Base-by-base conservation (phyloP, 1,139 yeast species). In the Pichia sp. region DNA sequence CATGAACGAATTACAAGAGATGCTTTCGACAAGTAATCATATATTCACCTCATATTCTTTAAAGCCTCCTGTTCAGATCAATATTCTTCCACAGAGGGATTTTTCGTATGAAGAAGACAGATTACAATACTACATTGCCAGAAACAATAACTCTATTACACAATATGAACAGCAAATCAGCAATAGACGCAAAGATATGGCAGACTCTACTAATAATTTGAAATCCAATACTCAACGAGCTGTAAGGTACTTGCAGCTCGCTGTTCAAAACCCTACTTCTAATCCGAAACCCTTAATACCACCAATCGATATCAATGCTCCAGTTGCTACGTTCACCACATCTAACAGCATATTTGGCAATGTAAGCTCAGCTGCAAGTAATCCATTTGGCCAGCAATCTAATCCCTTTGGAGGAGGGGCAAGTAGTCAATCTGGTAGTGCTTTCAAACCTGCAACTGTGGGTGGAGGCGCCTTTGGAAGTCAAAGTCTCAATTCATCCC, bases 81-180 rank as follows among this genome's bases (percentile, higher is more conserved):
- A 77, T 57, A 64, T 82, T 47, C 80, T 84, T 6, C 63, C 71
- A 2, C 81, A 77, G 0, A 68, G 85, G 59, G 89, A 84, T 61
- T 64, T 77, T 32, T 82, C 87, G 0, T 74, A 72, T 38, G 88
- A 84, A 59, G 89, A 84, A 62, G 69, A 73, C 43, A 69, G 87
- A 53, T 70, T 76, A 54, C 75, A 74, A 59, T 81, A 73, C 57
- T 69, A 74, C 59, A 73, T 76, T 52, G 81, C 85, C 0, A 67
- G 63, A 49, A 65, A 70, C 15, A 64, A 67, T 11, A 76, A 76
- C 53, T 64, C 67, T 0, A 19, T 77, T 3, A 68, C 72, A 0
- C 74, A 71, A 29, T 78, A 75, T 59, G 78, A 75, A 47, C 67
- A 67, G 34, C 74, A 72, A 52, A 64, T 81, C 52, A 63, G 64